Evolutionary conservation across 1,139 yeast genomes (phyloP).

Genomic region (Geotrichum bryndzae): DNA sequence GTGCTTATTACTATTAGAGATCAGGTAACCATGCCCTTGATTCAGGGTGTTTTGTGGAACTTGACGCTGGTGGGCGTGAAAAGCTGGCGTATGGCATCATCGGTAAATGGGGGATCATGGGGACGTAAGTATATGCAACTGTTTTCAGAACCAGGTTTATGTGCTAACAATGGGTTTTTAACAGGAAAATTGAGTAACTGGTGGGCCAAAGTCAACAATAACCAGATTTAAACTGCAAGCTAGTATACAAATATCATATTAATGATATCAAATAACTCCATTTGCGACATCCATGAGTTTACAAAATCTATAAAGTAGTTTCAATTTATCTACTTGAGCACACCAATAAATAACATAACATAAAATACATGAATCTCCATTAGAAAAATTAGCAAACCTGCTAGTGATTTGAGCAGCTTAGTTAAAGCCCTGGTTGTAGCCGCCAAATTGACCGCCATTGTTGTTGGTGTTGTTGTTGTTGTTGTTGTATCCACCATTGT

Average conservation of each 20-base stretch:
- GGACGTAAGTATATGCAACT: slow-evolving; percentile 29
- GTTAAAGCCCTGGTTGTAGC: slow-evolving; percentile 3
- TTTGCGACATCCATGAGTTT: background rate
- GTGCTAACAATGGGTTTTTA: background rate
- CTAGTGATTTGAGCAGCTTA: background rate
- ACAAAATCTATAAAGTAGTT: background rate
- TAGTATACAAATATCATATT: background rate
- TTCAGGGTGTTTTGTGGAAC: slow-evolving; percentile 52
- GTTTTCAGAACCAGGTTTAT: background rate
- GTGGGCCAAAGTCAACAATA: slow-evolving; percentile 19
- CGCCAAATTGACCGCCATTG: slow-evolving; percentile 6
- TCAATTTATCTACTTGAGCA: background rate
- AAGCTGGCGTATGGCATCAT: slow-evolving; percentile 37
- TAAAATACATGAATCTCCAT: background rate
- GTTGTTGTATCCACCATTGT: slow-evolving; percentile 6
- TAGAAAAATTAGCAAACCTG: background rate
- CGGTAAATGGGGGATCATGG: slow-evolving; percentile 24
- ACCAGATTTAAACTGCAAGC: slow-evolving; percentile 8
- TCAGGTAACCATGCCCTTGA: slow-evolving; percentile 36
- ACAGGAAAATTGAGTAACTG: slow-evolving; percentile 16
- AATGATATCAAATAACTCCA: background rate
- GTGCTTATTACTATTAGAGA: slow-evolving; percentile 33
- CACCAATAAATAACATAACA: slow-evolving; percentile 2
- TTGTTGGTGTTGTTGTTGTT: background rate
- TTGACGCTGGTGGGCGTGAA: slow-evolving; percentile 37